Evolutionary conservation across 306 rosid genomes (phyloP), one percentile per base, ranked within the genome.

Genomic region (Trichosanthes cucumerina): DNA sequence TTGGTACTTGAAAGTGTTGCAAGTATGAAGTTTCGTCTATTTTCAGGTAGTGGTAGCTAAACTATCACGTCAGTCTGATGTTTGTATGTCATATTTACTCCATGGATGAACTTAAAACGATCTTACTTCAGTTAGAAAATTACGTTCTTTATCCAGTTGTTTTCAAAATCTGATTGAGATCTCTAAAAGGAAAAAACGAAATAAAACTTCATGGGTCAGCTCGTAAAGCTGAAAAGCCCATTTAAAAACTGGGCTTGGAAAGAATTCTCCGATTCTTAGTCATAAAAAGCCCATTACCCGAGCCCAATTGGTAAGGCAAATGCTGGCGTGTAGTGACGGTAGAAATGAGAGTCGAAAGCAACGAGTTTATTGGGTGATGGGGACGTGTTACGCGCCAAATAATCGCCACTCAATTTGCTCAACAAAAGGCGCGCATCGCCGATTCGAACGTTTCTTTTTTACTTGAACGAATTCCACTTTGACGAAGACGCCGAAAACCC

Each of bases 361-460:
- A 6, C 65, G 80, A 57, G 56, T 49, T 26, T 56, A 39, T 80
- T n/a, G 44, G 64, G 41, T 65, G 56, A 56, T 26, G 78, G 78
- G 47, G 47, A 71, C 18, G 80, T 13, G 15, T 65, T 81, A 81
- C 70, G 78, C 78, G 78, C 80, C 84, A 81, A 76, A 53, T 64
- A 76, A 77, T 81, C 62, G 71, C 70, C 78, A 44, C 69, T 80
- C 63, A 62, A 41, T 62, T 62, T 68, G 26, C 31, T 76, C 58
- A 41, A 70, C 43, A 76, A 63, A 63, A 72, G 82, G 80, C 80
- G 73, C 78, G 80, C 72, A 74, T 75, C 70, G 72, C 36, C 80
- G 77, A 75, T 83, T 79, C 63, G 71, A 83, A 54, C 78, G 53
- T 21, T 43, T 44, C 23, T 49, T 16, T 19, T 26, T 66, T 56